Percentiles rank a stretch among this genome's conserved stretches.
Evolutionary conservation across 495 filamentous ascomycete genomes (phyloP).

Genomic region (Hypoxylon lienhwacheense): DNA sequence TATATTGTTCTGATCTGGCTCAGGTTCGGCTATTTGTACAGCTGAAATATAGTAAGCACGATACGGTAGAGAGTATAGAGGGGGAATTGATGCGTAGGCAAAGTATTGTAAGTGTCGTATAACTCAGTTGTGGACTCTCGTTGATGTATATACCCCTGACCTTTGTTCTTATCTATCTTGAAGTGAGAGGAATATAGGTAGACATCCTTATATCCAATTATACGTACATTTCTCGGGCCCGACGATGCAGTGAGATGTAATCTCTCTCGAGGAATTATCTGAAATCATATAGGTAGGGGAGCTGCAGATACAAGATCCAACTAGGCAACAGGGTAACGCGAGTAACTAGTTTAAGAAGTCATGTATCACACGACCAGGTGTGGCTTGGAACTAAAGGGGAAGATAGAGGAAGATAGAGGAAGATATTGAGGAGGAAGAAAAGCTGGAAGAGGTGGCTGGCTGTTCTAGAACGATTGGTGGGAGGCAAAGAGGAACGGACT

Average conservation of each 20-base stretch:
- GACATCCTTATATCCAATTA: neutral
- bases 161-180: neutral
- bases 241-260: neutral
- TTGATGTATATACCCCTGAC: neutral
- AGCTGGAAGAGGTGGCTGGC: too few species aligned
- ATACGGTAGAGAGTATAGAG: constrained; percentile 3
- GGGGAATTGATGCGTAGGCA: neutral
- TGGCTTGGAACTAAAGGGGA: neutral
- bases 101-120: neutral
- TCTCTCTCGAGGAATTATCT: neutral
- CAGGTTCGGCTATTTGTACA: constrained; percentile 54
- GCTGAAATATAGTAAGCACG: constrained; percentile 39
- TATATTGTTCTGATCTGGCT: constrained; percentile 30
- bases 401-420: neutral
- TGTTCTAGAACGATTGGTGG: neutral
- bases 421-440: neutral
- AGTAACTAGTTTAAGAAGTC: neutral
- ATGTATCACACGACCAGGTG: constrained; percentile 10
- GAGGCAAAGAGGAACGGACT: neutral
- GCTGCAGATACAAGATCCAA: neutral
- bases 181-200: too few species aligned
- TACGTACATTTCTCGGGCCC: neutral
- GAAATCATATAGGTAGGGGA: neutral
- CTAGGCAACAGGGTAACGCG: constrained; percentile 6
- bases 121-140: constrained; percentile 4